Conservation (phyloP, 2,329 filamentous ascomycete genomes). For the Akanthomyces lecanii region DNA sequence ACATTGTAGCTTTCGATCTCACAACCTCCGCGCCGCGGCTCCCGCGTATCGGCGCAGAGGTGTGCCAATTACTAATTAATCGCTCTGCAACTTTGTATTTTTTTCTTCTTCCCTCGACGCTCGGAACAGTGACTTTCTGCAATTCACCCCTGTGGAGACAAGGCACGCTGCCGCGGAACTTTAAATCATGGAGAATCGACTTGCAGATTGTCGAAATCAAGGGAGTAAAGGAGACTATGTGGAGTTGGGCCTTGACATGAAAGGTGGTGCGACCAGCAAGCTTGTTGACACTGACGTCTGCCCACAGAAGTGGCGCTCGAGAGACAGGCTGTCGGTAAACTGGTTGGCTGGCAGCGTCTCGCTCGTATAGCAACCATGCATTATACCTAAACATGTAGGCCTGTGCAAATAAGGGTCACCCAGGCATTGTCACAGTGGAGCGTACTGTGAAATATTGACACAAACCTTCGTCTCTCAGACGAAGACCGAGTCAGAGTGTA, state of each 20-base stretch:
- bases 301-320: not conserved
- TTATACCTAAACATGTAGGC: not conserved
- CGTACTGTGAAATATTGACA: not conserved
- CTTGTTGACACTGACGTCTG: not conserved
- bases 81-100: not conserved
- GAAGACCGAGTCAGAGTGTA: not conserved
- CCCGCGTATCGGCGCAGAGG: not conserved
- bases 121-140: not conserved
- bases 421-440: constrained; percentile 4
- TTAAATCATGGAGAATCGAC: not conserved
- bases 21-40: not conserved
- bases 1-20: not conserved
- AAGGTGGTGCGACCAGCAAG: not conserved
- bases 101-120: not conserved
- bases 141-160: not conserved
- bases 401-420: not conserved
- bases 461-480: constrained; percentile 1
- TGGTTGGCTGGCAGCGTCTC: not conserved
- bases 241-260: not conserved
- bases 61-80: not conserved
- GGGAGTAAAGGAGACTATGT: not conserved
- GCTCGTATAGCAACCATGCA: too few species aligned
- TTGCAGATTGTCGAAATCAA: not conserved
- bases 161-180: not conserved
- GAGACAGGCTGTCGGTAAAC: not conserved